A percentile compares a stretch with the other conserved stretches of the same genome.
These are phyloP conservation scores for Aegilops speltoides DNA, from an alignment of 176 grass and related monocot genomes.

Conservation along the genomic window DNA sequence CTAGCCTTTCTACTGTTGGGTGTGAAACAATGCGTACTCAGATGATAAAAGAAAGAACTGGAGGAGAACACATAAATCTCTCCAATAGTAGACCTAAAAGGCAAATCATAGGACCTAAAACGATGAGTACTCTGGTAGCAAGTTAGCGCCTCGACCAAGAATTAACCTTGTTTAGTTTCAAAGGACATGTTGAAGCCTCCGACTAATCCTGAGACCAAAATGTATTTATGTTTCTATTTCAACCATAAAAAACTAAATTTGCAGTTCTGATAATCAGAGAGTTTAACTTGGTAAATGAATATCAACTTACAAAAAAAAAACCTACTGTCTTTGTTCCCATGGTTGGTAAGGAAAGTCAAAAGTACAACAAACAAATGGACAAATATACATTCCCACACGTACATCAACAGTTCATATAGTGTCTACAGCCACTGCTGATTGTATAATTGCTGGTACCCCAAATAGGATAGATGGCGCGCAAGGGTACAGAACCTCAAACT, in stretches of 20 bases:
- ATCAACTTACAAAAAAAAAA: too few species aligned
- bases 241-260: neutral
- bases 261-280: neutral
- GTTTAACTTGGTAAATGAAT: neutral
- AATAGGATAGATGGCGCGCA: neutral
- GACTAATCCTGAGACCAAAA: neutral
- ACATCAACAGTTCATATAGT: neutral
- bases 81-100: neutral
- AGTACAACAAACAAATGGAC: neutral
- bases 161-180: neutral
- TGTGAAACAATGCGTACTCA: neutral
- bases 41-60: neutral
- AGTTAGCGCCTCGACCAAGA: neutral
- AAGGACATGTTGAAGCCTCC: neutral
- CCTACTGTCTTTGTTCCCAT: neutral
- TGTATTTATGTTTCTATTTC: neutral
- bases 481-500: constrained; percentile 1
- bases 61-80: neutral
- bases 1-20: neutral
- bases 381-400: neutral
- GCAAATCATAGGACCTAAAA: neutral
- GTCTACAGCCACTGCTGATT: neutral
- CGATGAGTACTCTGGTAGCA: neutral
- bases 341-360: neutral
- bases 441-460: neutral